Conservation (phyloP, 78 protist species). For the Trichosphaerium sp. region DNA sequence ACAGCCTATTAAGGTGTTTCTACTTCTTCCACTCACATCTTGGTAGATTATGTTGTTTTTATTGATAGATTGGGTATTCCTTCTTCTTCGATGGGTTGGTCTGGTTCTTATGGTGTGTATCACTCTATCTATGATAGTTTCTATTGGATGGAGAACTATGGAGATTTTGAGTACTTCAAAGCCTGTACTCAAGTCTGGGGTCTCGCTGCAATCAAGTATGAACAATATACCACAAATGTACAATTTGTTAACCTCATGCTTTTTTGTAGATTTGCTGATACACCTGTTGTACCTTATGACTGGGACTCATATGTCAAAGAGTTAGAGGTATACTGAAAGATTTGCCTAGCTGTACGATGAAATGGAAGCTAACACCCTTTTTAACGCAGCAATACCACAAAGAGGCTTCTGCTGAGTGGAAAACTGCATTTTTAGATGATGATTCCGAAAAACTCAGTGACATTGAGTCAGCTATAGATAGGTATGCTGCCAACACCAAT, state of each 20-base stretch:
- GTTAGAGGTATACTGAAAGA: not conserved
- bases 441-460: not conserved
- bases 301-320: not conserved
- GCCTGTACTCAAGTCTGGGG: not conserved
- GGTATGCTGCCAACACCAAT: no score
- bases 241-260: not conserved
- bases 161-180: slow-evolving; percentile 5
- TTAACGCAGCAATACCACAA: no score
- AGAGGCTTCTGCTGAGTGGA: no score
- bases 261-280: not conserved
- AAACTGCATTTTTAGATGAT: no score
- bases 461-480: not conserved
- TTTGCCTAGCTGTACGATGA: no score
- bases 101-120: slow-evolving; percentile 27
- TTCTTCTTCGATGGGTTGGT: no score
- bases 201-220: not conserved
- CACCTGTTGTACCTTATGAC: not conserved
- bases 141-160: slow-evolving; percentile 7
- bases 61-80: no score
- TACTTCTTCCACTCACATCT: no score
- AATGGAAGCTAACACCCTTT: no score
- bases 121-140: slow-evolving; percentile 18
- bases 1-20: no score
- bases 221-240: not conserved
- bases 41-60: no score